Conservation (phyloP, 139 green algal genomes). For the Tetraselmis striata region DNA sequence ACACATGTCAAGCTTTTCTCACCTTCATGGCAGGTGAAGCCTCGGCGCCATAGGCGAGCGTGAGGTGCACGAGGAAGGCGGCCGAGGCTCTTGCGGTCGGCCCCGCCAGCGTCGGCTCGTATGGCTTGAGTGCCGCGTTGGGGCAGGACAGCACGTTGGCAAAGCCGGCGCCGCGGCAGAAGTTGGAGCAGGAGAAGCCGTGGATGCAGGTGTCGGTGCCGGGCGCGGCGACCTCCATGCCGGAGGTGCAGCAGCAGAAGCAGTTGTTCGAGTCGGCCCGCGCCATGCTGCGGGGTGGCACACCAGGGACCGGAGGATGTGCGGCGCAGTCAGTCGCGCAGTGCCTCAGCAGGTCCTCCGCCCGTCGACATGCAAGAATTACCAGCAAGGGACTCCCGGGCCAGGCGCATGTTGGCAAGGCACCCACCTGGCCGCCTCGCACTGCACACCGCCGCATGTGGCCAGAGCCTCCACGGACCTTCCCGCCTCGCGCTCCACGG, state of each 20-base stretch:
- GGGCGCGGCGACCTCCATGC: too few species aligned
- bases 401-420: too few species aligned
- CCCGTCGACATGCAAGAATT: too few species aligned
- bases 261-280: background rate
- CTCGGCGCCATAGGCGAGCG: background rate
- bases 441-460: background rate
- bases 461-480: background rate
- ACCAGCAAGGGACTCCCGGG: too few species aligned
- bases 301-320: too few species aligned
- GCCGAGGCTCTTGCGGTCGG: background rate
- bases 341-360: too few species aligned
- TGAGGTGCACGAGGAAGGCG: background rate
- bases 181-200: background rate
- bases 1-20: too few species aligned
- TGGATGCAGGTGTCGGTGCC: background rate
- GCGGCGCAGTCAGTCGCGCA: too few species aligned
- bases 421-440: background rate
- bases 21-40: background rate
- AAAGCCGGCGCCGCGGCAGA: background rate
- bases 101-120: background rate
- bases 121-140: background rate
- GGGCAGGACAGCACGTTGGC: background rate
- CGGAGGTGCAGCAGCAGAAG: background rate
- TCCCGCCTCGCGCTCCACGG: background rate
- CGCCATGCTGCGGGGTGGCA: too few species aligned